Percentiles rank a stretch among this genome's conserved stretches.
phyloP scores from a whole-genome alignment of 2,329 filamentous ascomycete species.

The Dryadomyces quercus-mongolicae region DNA sequence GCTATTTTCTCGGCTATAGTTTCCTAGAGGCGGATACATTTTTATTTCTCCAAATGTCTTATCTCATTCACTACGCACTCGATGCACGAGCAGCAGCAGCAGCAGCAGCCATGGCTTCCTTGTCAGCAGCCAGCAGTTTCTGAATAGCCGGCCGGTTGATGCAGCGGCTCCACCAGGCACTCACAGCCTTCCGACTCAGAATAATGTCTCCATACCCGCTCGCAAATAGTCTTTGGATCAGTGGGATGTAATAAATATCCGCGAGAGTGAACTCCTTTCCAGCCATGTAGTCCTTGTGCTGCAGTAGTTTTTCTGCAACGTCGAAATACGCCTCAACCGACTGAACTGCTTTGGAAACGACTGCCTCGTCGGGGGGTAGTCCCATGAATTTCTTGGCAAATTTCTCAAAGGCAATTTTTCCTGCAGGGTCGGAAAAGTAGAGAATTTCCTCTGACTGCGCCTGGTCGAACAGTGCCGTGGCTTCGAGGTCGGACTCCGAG shows the following conservation, averaged over 20 bases:
- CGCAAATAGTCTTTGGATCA: slow-evolving; percentile 28
- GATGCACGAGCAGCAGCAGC: neutral
- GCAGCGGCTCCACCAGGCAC: slow-evolving; percentile 28
- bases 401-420: slow-evolving; percentile 31
- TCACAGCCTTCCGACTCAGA: slow-evolving; percentile 22
- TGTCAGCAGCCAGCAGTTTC: slow-evolving; percentile 22
- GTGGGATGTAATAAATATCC: slow-evolving; percentile 35
- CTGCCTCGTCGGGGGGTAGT: slow-evolving; percentile 26
- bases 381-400: slow-evolving; percentile 31
- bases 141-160: slow-evolving; percentile 24
- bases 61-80: too few relatives aligned
- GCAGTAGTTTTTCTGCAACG: slow-evolving; percentile 25
- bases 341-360: slow-evolving; percentile 23
- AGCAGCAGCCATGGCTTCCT: slow-evolving; percentile 18
- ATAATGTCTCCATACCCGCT: slow-evolving; percentile 26
- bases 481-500: slow-evolving; percentile 23
- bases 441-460: slow-evolving; percentile 26
- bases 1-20: too few relatives aligned
- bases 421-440: slow-evolving; percentile 31
- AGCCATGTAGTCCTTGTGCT: slow-evolving; percentile 29
- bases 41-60: too few relatives aligned
- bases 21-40: too few relatives aligned
- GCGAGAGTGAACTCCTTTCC: slow-evolving; percentile 28
- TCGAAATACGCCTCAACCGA: slow-evolving; percentile 30
- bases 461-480: slow-evolving; percentile 30